phyloP scores from a whole-genome alignment of 2,329 filamentous ascomycete genomes.

The Calonectria honghensis region DNA sequence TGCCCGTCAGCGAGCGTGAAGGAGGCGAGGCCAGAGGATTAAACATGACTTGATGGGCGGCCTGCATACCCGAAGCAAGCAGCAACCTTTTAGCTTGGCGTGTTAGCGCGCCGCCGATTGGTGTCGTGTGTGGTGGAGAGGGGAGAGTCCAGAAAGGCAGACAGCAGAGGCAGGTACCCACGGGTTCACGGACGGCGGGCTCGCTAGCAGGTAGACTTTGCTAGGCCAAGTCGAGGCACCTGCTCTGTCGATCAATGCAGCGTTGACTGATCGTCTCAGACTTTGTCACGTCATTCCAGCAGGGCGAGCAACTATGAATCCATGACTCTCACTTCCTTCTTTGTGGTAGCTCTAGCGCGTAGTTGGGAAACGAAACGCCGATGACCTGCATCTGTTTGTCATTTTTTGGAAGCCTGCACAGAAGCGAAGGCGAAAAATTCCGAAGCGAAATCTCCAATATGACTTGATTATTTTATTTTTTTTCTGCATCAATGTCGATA shows the following conservation, averaged over 20 bases:
- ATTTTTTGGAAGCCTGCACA: background rate
- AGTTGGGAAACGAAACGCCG: background rate
- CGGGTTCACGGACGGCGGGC: slow-evolving; percentile 29
- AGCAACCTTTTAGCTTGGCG: slow-evolving; percentile 7
- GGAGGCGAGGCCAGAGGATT: background rate
- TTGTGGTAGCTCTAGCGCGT: background rate
- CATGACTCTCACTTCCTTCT: background rate
- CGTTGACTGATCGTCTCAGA: slow-evolving; percentile 17
- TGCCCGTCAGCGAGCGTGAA: background rate
- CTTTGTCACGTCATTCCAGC: slow-evolving; percentile 36
- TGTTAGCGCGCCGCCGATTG: background rate
- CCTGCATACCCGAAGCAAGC: slow-evolving; percentile 19
- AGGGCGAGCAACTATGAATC: slow-evolving; percentile 11
- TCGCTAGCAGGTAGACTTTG: slow-evolving; percentile 29
- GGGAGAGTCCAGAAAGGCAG: background rate
- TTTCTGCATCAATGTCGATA: slow-evolving; percentile 5
- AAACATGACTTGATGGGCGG: background rate
- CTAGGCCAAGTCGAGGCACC: slow-evolving; percentile 27
- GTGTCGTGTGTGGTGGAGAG: slow-evolving; percentile 14
- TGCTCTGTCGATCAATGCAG: slow-evolving; percentile 31
- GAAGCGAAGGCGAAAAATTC: background rate
- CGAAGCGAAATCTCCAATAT: background rate
- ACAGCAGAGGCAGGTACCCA: slow-evolving; percentile 16
- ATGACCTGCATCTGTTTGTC: background rate
- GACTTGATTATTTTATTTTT: background rate